These are phyloP conservation scores for Phytophthora fragariae DNA, from an alignment of 352 stramenopile species.

Conservation along the genomic window DNA sequence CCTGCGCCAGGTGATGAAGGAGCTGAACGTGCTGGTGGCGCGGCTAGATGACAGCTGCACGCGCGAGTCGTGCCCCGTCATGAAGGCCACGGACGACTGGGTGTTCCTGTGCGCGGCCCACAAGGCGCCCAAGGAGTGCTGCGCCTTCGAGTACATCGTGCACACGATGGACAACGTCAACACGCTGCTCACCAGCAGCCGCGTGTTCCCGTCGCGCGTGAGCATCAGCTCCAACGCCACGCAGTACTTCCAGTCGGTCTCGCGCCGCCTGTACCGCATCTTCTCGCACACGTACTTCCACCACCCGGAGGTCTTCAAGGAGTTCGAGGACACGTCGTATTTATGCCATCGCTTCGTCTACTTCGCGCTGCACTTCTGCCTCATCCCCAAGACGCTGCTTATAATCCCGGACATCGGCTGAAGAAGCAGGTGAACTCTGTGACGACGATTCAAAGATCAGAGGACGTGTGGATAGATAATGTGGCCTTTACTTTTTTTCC, in stretches of 20 bases:
- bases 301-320: conserved; percentile 75
- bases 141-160: conserved; percentile 87
- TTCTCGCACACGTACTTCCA: conserved; percentile 90
- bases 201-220: conserved; percentile 82
- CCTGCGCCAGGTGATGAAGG: conserved; percentile 85
- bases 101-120: conserved; percentile 87
- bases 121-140: conserved; percentile 84
- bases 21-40: conserved; percentile 82
- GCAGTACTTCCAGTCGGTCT: conserved; percentile 90
- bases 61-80: conserved; percentile 72
- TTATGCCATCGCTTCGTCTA: conserved; percentile 88
- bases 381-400: conserved; percentile 85
- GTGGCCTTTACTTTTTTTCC: background rate
- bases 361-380: conserved; percentile 78
- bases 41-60: conserved; percentile 72
- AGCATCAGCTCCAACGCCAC: conserved; percentile 81
- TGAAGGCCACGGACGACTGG: conserved; percentile 90
- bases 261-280: conserved; percentile 81
- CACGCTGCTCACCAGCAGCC: conserved; percentile 81
- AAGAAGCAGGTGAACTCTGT: background rate
- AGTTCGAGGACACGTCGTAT: conserved; percentile 79
- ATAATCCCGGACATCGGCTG: conserved; percentile 83
- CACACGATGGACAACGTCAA: conserved; percentile 91
- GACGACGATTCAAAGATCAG: background rate
- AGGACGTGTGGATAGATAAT: conserved; percentile 17